Conservation (phyloP, 495 filamentous ascomycete genomes). For the Mytilinidion resinicola region DNA sequence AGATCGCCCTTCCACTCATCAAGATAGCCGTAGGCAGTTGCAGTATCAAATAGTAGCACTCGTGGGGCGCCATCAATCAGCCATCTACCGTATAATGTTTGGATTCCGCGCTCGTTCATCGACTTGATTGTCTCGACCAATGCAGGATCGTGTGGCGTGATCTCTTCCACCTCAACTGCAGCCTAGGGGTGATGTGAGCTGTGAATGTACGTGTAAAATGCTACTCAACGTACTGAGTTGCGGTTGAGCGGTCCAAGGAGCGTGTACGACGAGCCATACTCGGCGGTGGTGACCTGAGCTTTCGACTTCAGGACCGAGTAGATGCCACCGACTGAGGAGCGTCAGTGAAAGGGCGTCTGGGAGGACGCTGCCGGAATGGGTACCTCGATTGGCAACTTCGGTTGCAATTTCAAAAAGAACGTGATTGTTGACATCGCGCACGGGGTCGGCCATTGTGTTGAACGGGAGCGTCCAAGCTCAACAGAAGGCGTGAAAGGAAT, state of each 20-base stretch:
- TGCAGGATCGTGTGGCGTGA: constrained; percentile 74
- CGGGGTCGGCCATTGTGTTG: constrained; percentile 36
- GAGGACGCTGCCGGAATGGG: constrained; percentile 16
- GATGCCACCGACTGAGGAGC: constrained; percentile 76
- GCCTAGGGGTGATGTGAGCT: constrained; percentile 47
- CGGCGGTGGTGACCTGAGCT: constrained; percentile 91
- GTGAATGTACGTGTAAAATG: background rate
- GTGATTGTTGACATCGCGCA: constrained; percentile 69
- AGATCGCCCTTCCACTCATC: constrained; percentile 97
- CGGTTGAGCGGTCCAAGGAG: constrained; percentile 91
- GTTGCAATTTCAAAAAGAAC: constrained; percentile 92
- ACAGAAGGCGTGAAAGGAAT: background rate
- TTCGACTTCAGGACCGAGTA: constrained; percentile 99
- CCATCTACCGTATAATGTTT: constrained; percentile 91
- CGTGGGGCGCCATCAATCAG: constrained; percentile 93
- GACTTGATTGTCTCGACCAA: constrained; percentile 75
- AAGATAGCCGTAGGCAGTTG: constrained; percentile 81
- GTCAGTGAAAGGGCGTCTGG: constrained; percentile 2
- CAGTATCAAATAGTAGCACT: constrained; percentile 90
- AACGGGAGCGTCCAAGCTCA: background rate
- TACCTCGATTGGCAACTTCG: constrained; percentile 93
- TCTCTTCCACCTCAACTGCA: constrained; percentile 89
- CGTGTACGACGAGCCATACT: constrained; percentile 97
- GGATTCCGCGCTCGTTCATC: constrained; percentile 87
- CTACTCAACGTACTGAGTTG: constrained; percentile 56